These are phyloP conservation scores for Chalciporus chontae DNA, from an alignment of 768 basidiomycete species.

Conservation along the genomic window DNA sequence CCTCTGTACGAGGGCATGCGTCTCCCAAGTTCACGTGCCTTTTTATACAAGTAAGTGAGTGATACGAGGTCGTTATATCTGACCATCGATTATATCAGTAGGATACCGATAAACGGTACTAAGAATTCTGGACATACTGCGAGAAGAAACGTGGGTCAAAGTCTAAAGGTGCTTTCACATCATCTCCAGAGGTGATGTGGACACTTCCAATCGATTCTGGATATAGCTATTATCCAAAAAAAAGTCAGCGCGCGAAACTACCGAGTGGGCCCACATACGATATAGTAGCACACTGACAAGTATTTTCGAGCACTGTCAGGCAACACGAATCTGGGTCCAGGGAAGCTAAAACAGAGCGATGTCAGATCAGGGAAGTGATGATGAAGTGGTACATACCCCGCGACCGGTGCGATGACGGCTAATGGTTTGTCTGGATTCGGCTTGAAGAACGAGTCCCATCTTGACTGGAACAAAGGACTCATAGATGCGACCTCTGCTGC, in stretches of 20 bases:
- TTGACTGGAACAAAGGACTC: slow-evolving; percentile 16
- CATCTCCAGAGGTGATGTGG: slow-evolving; percentile 42
- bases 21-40: slow-evolving; percentile 47
- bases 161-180: slow-evolving; percentile 38
- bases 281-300: slow-evolving; percentile 29
- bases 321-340: background rate
- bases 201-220: slow-evolving; percentile 44
- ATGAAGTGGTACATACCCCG: slow-evolving; percentile 35
- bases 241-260: background rate
- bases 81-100: background rate
- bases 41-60: slow-evolving; percentile 54
- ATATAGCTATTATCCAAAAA: slow-evolving; percentile 28
- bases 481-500: slow-evolving; percentile 16
- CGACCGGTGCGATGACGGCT: slow-evolving; percentile 32
- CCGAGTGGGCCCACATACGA: slow-evolving; percentile 21
- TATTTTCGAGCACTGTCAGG: slow-evolving; percentile 15
- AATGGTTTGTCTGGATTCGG: slow-evolving; percentile 29
- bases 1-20: slow-evolving; percentile 41
- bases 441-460: slow-evolving; percentile 20
- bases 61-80: slow-evolving; percentile 38
- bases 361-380: background rate
- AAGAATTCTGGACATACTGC: slow-evolving; percentile 29
- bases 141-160: slow-evolving; percentile 46
- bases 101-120: too few relatives aligned
- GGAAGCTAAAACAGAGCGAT: slow-evolving; percentile 20